Conservation (phyloP, 2,329 filamentous ascomycete genomes). For the Claviceps sorghi region DNA sequence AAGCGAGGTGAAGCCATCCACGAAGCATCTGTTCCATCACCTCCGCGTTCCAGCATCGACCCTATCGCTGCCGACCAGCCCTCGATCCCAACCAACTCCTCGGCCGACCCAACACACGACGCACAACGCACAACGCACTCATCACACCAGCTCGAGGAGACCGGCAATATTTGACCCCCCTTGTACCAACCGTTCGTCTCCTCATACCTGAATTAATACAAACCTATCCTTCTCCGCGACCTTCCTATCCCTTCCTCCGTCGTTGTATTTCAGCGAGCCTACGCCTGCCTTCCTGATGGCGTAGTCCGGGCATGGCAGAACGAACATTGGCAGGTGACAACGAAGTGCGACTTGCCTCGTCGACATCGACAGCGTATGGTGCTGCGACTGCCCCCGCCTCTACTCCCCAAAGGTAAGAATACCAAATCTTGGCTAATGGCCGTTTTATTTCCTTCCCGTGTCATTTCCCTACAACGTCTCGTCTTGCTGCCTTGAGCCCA, state of each 20-base stretch:
- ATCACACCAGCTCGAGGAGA: neutral
- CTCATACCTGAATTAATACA: neutral
- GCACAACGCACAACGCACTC: neutral
- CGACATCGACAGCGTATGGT: conserved; percentile 20
- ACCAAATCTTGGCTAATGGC: neutral
- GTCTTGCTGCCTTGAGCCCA: neutral
- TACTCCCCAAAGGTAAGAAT: conserved; percentile 13
- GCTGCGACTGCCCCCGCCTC: conserved; percentile 13
- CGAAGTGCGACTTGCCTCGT: conserved; percentile 38
- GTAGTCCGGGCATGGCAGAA: conserved; percentile 53
- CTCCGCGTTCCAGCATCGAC: neutral
- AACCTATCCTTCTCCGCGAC: too few species aligned
- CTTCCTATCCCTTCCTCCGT: conserved; percentile 4
- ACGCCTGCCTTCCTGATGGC: conserved; percentile 41
- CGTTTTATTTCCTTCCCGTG: neutral
- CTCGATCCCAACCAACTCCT: conserved; percentile 1
- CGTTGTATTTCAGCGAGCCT: conserved; percentile 11
- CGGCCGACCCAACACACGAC: conserved; percentile 1
- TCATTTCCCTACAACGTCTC: neutral
- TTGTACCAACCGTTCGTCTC: neutral
- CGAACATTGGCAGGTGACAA: conserved; percentile 42
- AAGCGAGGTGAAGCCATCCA: neutral
- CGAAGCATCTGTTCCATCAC: neutral
- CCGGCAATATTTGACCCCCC: neutral
- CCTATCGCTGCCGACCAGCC: neutral